Evolutionary conservation across 2,329 filamentous ascomycete genomes (phyloP), one percentile per base, ranked within the genome.

Genomic region (Huntiella decipiens): DNA sequence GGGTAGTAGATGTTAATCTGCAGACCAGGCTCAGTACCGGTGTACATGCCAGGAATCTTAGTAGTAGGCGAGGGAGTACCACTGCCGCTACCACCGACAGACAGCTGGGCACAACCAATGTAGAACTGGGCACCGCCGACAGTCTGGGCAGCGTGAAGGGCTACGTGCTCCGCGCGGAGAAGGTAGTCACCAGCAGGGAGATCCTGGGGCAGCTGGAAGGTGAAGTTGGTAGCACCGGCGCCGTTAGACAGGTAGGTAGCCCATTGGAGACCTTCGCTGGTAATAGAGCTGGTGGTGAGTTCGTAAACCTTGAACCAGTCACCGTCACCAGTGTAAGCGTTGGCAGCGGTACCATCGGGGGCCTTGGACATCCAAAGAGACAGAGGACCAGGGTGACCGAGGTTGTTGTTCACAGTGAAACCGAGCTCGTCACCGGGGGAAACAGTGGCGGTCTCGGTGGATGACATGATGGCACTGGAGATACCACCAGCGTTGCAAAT

Each of bases 1-100:
- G 45, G 44, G 43, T 43, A 50, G 66, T 77, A 78, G 59, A 79
- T 66, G 65, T 71, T 72, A 65, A 76, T 60, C 50, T 64, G 52
- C 55, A 79, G 73, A 49, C 75, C 75, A 10, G 69, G 57, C 56
- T 78, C 74, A 46, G 62, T 59, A 53, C 64, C 60, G 44, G 62
- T 73, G 66, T 79, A 79, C 49, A 73, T 74, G 28, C 59, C 55
- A 28, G 66, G 62, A 56, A 71, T 64, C 56, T 65, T 60, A 45
- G 69, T 68, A 54, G 51, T 53, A 54, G 62, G 50, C 49, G 57
- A 53, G 16, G 67, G 66, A 48, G 61, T 60, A 44, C 61, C 66
- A 50, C 68, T 65, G n/a, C 57, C 57, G 17, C 31, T 38, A 17
- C 67, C 66, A 42, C 56, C 61, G 44, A 71, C 58, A 50, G 65